These are phyloP conservation scores for Cercospora canescens DNA, from an alignment of 2,329 filamentous ascomycete genomes.

Conservation along the genomic window DNA sequence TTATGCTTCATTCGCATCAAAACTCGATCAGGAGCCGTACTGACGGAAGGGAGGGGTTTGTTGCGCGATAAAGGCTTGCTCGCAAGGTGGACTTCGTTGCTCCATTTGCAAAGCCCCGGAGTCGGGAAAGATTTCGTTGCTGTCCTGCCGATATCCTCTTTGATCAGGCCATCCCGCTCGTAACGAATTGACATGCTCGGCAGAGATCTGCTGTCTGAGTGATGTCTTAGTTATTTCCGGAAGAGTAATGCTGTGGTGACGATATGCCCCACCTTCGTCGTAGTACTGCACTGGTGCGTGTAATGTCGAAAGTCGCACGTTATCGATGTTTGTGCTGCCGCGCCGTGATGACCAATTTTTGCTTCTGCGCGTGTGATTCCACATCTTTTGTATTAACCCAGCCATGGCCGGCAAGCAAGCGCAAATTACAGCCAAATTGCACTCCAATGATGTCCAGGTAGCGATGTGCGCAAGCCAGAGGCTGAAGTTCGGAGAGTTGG, in stretches of 20 bases:
- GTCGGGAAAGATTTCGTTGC: not conserved
- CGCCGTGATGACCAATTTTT: not conserved
- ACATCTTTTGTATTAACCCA: slow-evolving; percentile 9
- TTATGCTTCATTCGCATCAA: slow-evolving; percentile 2
- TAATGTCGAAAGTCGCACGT: slow-evolving; percentile 7
- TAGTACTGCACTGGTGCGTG: not conserved
- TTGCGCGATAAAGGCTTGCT: slow-evolving; percentile 1
- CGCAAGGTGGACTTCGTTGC: not conserved
- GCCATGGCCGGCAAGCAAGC: slow-evolving; percentile 21
- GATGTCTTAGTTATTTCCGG: not conserved
- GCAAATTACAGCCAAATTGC: slow-evolving; percentile 19
- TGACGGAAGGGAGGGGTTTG: slow-evolving; percentile 2
- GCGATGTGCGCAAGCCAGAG: slow-evolving; percentile 14
- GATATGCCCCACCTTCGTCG: not conserved
- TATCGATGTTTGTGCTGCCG: not conserved
- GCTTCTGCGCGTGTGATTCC: not conserved
- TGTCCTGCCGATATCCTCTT: not conserved
- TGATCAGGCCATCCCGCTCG: not conserved
- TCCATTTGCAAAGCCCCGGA: not conserved
- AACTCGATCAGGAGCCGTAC: slow-evolving; percentile 3
- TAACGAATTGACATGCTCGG: not conserved
- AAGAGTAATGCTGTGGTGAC: not conserved
- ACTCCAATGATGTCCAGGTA: slow-evolving; percentile 17
- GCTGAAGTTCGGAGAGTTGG: slow-evolving; percentile 9
- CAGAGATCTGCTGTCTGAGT: not conserved